A percentile compares a stretch with the other conserved stretches of the same genome.
Conservation (phyloP, 176 grass and related monocot genomes). For the Aegilops tauschii region DNA sequence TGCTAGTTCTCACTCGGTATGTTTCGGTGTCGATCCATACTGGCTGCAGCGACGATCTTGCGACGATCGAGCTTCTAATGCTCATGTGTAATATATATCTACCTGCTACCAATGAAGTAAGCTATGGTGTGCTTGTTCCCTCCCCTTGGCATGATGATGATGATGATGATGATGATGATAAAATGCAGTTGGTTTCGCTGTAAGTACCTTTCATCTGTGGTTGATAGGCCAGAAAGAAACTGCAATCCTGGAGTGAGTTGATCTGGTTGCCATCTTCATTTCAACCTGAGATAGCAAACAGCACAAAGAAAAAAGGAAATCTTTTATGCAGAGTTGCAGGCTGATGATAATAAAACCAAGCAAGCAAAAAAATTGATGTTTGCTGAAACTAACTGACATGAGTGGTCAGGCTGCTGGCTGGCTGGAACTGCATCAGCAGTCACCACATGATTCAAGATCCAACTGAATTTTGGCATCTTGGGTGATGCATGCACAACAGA, state of each 20-base stretch:
- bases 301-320: background rate
- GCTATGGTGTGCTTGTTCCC: background rate
- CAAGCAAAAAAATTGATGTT: background rate
- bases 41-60: background rate
- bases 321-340: background rate
- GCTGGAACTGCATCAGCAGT: no score
- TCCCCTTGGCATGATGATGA: background rate
- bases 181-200: background rate
- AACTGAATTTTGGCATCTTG: background rate
- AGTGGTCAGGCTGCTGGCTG: background rate
- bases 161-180: background rate
- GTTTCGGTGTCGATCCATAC: background rate
- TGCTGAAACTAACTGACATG: background rate
- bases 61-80: background rate
- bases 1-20: background rate
- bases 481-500: background rate
- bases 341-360: background rate
- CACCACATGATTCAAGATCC: background rate
- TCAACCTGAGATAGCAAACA: background rate
- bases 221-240: background rate
- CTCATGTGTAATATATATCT: conserved; percentile 1
- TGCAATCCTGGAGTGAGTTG: background rate
- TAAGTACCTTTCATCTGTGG: background rate
- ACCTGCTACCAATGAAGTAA: background rate
- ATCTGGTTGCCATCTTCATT: background rate